A percentile compares a stretch with the other conserved stretches of the same genome.
phyloP scores from a whole-genome alignment of 2,329 filamentous ascomycete genomes.

The Claviceps monticola region DNA sequence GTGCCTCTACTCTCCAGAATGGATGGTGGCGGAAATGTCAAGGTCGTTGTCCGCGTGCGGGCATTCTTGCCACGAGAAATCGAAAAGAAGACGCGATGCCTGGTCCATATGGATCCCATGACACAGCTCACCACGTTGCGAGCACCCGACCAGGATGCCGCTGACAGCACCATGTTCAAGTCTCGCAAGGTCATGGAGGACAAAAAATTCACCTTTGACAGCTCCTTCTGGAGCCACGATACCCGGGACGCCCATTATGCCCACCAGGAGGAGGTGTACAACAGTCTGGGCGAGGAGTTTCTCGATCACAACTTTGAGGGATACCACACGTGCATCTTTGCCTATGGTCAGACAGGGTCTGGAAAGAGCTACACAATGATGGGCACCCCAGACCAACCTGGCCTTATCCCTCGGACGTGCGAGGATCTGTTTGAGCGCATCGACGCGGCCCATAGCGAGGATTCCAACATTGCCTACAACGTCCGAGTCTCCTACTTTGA shows the following conservation, averaged over 20 bases:
- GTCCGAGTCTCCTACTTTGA: constrained; percentile 98
- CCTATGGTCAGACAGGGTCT: constrained; percentile 93
- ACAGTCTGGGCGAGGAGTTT: constrained; percentile 87
- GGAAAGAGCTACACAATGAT: constrained; percentile 99
- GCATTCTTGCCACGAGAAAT: constrained; percentile 72
- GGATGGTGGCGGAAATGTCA: constrained; percentile 61
- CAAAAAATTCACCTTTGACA: constrained; percentile 91
- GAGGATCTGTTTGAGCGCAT: constrained; percentile 93
- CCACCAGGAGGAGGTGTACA: constrained; percentile 85
- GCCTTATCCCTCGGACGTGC: constrained; percentile 88
- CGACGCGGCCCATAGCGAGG: constrained; percentile 59
- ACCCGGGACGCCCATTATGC: constrained; percentile 72
- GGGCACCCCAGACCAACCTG: constrained; percentile 73
- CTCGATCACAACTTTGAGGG: constrained; percentile 98
- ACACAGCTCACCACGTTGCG: constrained; percentile 75
- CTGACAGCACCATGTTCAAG: constrained; percentile 38
- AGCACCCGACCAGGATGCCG: constrained; percentile 43
- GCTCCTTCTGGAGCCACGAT: constrained; percentile 94
- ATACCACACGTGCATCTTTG: constrained; percentile 98
- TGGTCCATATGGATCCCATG: constrained; percentile 81
- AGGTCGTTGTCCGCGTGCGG: constrained; percentile 68
- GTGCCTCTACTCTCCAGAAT: constrained; percentile 41
- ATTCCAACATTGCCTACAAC: constrained; percentile 88
- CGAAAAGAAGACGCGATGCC: constrained; percentile 65
- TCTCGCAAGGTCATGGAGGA: constrained; percentile 68